Conservation (phyloP, 1,284 basidiomycete genomes). For the Tetrapyrgos nigripes region DNA sequence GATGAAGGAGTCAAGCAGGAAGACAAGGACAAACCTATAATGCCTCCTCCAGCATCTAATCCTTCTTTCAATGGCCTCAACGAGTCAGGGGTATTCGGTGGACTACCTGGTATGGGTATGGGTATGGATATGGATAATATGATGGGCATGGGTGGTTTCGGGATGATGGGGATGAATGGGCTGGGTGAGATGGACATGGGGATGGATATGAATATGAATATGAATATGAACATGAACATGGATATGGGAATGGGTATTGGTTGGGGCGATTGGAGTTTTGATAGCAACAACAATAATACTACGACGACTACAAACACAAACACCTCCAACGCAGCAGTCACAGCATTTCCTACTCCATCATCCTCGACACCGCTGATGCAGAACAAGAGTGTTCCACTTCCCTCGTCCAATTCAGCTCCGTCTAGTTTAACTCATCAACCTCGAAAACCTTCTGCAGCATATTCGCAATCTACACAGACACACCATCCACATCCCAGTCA, state of each 20-base stretch:
- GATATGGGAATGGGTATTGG: too few species aligned
- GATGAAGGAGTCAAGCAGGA: not conserved
- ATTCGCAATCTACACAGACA: not conserved
- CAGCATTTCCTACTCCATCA: too few species aligned
- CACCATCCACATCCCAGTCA: slow-evolving; percentile 10
- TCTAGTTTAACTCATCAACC: not conserved
- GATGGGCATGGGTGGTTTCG: slow-evolving; percentile 33
- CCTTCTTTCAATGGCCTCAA: not conserved
- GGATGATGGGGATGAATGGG: slow-evolving; percentile 2
- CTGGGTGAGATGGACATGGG: slow-evolving; percentile 35
- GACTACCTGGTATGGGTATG: slow-evolving; percentile 28
- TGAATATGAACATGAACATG: slow-evolving; percentile 9
- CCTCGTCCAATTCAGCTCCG: not conserved
- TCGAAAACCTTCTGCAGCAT: not conserved
- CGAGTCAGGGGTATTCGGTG: not conserved
- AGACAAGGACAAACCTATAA: not conserved
- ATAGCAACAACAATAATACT: not conserved
- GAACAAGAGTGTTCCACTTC: not conserved
- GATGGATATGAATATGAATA: slow-evolving; percentile 37
- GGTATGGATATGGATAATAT: slow-evolving; percentile 49
- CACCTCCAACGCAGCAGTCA: not conserved
- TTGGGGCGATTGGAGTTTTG: not conserved
- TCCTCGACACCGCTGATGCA: slow-evolving; percentile 19
- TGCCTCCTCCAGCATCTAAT: not conserved
- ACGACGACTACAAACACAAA: not conserved